Conservation (phyloP, 1,139 yeast genomes). For the Saccharomyces uvarum region DNA sequence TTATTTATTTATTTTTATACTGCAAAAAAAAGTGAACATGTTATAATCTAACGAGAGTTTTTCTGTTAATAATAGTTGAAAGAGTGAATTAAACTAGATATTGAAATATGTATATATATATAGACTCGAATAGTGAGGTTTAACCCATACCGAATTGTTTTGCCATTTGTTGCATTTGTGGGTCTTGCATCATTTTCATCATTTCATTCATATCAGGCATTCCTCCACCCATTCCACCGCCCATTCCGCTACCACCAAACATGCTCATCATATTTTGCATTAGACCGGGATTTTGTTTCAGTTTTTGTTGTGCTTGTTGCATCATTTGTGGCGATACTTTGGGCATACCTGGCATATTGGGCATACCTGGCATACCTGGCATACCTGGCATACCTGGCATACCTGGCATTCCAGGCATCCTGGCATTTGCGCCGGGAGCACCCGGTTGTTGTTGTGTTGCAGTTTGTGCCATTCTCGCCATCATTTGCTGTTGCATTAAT, state of each 20-base stretch:
- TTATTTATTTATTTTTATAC: background rate
- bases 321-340: conserved; percentile 33
- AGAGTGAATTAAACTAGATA: conserved; percentile 1
- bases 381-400: conserved; percentile 40
- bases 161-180: conserved; percentile 74
- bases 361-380: conserved; percentile 33
- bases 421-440: conserved; percentile 12
- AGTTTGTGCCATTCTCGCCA: conserved; percentile 86
- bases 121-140: background rate
- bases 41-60: background rate
- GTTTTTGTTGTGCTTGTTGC: conserved; percentile 45
- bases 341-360: conserved; percentile 35
- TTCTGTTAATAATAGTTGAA: background rate
- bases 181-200: conserved; percentile 61
- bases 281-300: conserved; percentile 59
- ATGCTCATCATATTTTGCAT: conserved; percentile 50
- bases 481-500: conserved; percentile 83
- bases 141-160: conserved; percentile 47
- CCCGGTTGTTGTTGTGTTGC: conserved; percentile 32
- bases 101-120: background rate
- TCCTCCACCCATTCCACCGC: conserved; percentile 39
- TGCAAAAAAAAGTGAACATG: background rate
- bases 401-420: conserved; percentile 31
- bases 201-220: conserved; percentile 44
- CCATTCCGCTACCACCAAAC: conserved; percentile 44